Base-by-base conservation (phyloP, 495 filamentous ascomycete species). In the Pyrenula aspistea region DNA sequence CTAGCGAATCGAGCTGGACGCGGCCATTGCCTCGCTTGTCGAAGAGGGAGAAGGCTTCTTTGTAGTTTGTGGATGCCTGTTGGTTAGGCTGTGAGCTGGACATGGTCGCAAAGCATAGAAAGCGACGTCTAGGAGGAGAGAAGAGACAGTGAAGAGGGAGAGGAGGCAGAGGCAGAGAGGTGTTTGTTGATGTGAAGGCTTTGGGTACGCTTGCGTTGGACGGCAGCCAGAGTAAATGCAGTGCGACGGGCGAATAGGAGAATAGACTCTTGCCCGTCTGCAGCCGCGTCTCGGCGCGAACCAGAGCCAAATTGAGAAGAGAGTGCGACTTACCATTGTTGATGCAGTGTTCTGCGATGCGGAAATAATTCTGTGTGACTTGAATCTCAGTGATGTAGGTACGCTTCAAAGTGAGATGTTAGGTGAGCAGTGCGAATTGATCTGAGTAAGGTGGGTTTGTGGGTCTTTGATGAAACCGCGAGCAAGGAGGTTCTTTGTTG, bases 21-120 rank as follows among this genome's bases (percentile, higher is more conserved):
- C 88, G 91, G 60, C 89, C 89, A 66, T 86, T 92, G 65, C 94
- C 93, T 65, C 93, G 91, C 81, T 95, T 96, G 77, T 98, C 93
- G 79, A 96, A 98, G 66, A 98, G 89, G 53, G 90, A 89, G 78
- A 98, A 98, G 59, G 93, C 93, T 85, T 98, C 93, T 79, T 96
- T 96, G 88, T 97, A 98, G 83, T 98, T 97, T 69, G 93, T 97
- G 55, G 88, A 91, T 75, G 92, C 89, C 91, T 95, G 83, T 54
- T 65, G 65, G 59, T 65, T 65, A 62, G 66, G 57, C 57, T 63
- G 60, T 59, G 64, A 42, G 31, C 31, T 42, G 4, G 31, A 8
- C 31, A 42, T 42, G n/a, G n/a, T n/a, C n/a, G n/a, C n/a, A n/a
- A n/a, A n/a, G n/a, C 31, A 8, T 42, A 15, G 31, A 42, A 15